Base-by-base conservation (phyloP, 2,329 filamentous ascomycete genomes). In the Neurospora sp. region DNA sequence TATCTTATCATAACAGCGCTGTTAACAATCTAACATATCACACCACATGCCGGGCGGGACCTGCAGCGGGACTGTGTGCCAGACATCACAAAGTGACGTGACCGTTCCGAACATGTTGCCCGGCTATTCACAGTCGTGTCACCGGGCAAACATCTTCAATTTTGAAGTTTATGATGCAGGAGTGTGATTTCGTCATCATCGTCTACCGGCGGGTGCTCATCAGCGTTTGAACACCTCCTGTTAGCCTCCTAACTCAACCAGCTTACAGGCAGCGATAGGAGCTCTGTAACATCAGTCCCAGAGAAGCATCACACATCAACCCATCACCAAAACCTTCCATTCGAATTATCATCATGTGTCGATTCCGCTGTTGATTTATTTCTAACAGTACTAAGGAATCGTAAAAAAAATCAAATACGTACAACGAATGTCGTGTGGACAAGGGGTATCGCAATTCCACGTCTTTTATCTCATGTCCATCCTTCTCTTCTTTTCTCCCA, bases 371-470 rank as follows among this genome's bases (percentile, higher is more conserved):
- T 23, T 52, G 0, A 23, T 12, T 39, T 39, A 36, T 39, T 12
- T 33, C 23, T 33, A 17, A 17, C 23, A 57, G 23, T 57, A 57
- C 52, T 17, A 4, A 17, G 10, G 19, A 57, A 57, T 15, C 52
- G 17, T 57, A 8, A 57, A 23, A 17, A 8, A 57, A 23, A 10
- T 3, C 1, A 62, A 62, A 62, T 62, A 62, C 28, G 28, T 62
- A 62, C 52, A 62, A 62, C 23, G 36, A 66, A 39, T 39, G 36
- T 23, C 66, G 28, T 66, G 36, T 66, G 36, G 36, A 41, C 62
- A 65, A 68, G 37, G 67, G 67, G 67, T 68, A 68, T 68, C 39
- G 28, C 12, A 66, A 17, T 40, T 40, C 36, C 19, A 62, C 67
- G 33, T 37, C 23, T n/a, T 33, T 62, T 33, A 62, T 62, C 52